Evolutionary conservation across 1,139 yeast species (phyloP).

Genomic region (Wickerhamomyces sp.): DNA sequence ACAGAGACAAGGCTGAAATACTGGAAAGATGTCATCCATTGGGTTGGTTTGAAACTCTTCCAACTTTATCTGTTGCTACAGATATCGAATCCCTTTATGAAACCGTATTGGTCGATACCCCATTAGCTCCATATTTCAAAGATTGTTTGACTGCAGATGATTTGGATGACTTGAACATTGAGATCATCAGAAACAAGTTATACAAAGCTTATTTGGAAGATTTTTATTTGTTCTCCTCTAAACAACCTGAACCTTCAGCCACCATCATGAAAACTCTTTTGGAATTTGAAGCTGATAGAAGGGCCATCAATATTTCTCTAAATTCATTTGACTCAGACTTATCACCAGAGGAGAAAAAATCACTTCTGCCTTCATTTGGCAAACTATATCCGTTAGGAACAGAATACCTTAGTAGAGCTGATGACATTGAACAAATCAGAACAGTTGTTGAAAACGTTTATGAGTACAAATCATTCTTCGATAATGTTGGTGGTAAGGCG

Average conservation of each 20-base stretch:
- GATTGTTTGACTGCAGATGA: constrained; percentile 91
- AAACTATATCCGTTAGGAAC: constrained; percentile 74
- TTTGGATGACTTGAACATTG: constrained; percentile 92
- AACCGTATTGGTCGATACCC: constrained; percentile 95
- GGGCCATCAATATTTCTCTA: constrained; percentile 86
- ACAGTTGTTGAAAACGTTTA: constrained; percentile 67
- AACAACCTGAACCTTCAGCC: constrained; percentile 65
- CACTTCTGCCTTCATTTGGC: constrained; percentile 78
- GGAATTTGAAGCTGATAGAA: constrained; percentile 90
- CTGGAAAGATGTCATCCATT: constrained; percentile 90
- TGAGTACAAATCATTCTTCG: constrained; percentile 73
- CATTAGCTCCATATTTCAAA: constrained; percentile 93
- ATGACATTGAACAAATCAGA: constrained; percentile 83
- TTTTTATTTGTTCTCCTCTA: constrained; percentile 61
- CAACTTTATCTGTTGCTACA: constrained; percentile 90
- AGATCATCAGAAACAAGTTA: constrained; percentile 84
- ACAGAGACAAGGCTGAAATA: constrained; percentile 84
- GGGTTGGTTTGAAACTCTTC: constrained; percentile 98
- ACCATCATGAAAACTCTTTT: constrained; percentile 77
- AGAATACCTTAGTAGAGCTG: constrained; percentile 64
- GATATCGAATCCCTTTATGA: constrained; percentile 89
- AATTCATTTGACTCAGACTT: constrained; percentile 86
- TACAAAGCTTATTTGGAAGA: constrained; percentile 93
- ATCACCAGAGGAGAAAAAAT: constrained; percentile 60
- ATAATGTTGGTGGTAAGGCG: constrained; percentile 50